A percentile compares a stretch with the other conserved stretches of the same genome.
Evolutionary conservation across 2,329 filamentous ascomycete species (phyloP).

Genomic region (Penicillium sp.): DNA sequence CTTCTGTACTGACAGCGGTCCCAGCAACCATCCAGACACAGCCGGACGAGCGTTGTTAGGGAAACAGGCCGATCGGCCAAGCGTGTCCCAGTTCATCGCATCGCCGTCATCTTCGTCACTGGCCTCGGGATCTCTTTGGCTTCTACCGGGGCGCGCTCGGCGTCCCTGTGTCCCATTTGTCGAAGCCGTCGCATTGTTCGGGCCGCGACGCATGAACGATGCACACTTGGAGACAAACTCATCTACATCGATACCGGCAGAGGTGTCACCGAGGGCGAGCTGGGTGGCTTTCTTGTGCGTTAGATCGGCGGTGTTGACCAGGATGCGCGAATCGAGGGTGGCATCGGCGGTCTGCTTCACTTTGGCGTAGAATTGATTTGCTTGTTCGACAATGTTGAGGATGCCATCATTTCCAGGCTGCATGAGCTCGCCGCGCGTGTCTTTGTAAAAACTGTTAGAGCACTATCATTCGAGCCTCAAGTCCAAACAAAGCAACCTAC

Average conservation of each 20-base stretch:
- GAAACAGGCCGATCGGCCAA: conserved; percentile 75
- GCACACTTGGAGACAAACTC: conserved; percentile 91
- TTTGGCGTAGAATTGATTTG: conserved; percentile 64
- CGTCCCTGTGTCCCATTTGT: conserved; percentile 40
- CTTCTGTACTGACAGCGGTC: conserved; percentile 86
- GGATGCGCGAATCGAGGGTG: conserved; percentile 80
- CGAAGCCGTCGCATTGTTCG: conserved; percentile 55
- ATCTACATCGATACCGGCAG: conserved; percentile 79
- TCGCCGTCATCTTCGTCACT: conserved; percentile 69
- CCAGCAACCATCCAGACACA: conserved; percentile 79
- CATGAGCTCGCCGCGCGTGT: conserved; percentile 71
- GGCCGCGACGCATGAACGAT: conserved; percentile 74
- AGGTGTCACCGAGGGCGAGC: conserved; percentile 69
- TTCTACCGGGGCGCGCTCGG: conserved; percentile 36
- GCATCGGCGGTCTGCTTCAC: conserved; percentile 90
- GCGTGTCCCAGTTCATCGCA: conserved; percentile 78
- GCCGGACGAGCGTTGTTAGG: conserved; percentile 72
- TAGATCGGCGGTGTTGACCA: conserved; percentile 78
- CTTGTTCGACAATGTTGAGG: conserved; percentile 63
- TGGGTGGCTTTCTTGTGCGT: conserved; percentile 75
- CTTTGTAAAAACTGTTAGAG: conserved; percentile 38
- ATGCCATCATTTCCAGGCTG: conserved; percentile 65
- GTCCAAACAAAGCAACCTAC: conserved; percentile 36
- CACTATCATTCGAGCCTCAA: not conserved
- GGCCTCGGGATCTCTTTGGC: conserved; percentile 52